Percentiles rank a stretch among this genome's conserved stretches.
phyloP scores from a whole-genome alignment of 1,284 basidiomycete genomes.

The Ustilago loliicola region DNA sequence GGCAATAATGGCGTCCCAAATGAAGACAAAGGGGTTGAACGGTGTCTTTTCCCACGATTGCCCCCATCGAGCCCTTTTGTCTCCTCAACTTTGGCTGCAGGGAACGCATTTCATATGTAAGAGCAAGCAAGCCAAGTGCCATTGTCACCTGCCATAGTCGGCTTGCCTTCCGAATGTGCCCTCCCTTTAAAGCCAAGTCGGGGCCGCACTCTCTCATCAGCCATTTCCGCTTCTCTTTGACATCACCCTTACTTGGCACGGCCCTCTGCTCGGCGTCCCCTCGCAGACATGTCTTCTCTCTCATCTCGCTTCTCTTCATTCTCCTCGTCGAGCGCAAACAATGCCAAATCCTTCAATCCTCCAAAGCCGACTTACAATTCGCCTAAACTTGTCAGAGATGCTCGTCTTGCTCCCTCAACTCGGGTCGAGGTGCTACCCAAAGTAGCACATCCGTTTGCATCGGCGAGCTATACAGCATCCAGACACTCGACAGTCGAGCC shows the following conservation, averaged over 20 bases:
- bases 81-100: neutral
- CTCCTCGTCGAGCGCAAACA: neutral
- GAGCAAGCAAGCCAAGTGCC: neutral
- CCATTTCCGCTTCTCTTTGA: no score
- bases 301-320: conserved; percentile 23
- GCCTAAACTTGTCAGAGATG: conserved; percentile 33
- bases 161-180: neutral
- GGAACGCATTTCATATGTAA: neutral
- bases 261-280: neutral
- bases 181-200: neutral
- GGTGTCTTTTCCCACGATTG: neutral
- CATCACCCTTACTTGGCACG: neutral
- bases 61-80: neutral
- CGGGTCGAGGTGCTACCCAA: neutral
- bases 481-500: neutral
- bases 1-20: neutral
- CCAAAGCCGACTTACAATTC: conserved; percentile 42
- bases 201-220: neutral
- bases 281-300: conserved; percentile 17
- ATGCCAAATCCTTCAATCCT: conserved; percentile 14
- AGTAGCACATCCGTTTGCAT: conserved; percentile 18
- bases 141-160: neutral
- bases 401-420: conserved; percentile 8
- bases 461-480: neutral
- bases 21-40: conserved; percentile 21